These are phyloP conservation scores for Liquidambar formosana DNA, from an alignment of 164 flowering plant genomes.

Conservation along the genomic window DNA sequence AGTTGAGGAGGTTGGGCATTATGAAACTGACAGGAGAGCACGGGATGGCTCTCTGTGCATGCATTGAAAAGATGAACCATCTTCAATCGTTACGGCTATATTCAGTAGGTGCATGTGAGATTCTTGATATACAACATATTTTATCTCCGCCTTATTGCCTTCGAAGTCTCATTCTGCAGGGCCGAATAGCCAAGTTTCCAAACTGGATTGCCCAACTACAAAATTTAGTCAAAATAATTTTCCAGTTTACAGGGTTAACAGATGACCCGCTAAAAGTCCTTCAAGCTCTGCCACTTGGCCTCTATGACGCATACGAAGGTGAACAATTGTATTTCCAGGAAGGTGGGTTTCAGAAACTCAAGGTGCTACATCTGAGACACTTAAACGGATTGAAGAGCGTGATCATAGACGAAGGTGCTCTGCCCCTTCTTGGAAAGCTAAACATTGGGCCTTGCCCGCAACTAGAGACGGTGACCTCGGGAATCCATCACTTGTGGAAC, in stretches of 20 bases:
- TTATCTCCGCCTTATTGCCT: not conserved
- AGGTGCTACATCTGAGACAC: not conserved
- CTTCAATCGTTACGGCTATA: constrained; percentile 2
- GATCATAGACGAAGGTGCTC: constrained; percentile 7
- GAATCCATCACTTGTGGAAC: constrained; percentile 1
- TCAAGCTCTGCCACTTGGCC: constrained; percentile 7
- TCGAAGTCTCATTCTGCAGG: constrained; percentile 1
- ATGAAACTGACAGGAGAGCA: not conserved
- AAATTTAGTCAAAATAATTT: not conserved
- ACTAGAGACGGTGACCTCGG: constrained; percentile 4
- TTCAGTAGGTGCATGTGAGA: not conserved
- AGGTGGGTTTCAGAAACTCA: constrained; percentile 14
- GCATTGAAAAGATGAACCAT: constrained; percentile 15
- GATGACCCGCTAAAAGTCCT: constrained; percentile 12
- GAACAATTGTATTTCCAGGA: not conserved
- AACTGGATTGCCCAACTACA: constrained; percentile 14
- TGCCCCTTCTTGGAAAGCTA: constrained; percentile 7
- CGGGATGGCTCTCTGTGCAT: constrained; percentile 1
- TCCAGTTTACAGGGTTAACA: not conserved
- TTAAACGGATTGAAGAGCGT: not conserved
- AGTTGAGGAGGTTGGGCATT: constrained; percentile 17
- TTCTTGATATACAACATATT: constrained; percentile 1
- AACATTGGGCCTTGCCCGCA: not conserved
- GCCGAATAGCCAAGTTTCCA: constrained; percentile 12
- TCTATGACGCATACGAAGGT: not conserved